A percentile compares a stretch with the other conserved stretches of the same genome.
These are phyloP conservation scores for Monosporascus sp. DNA, from an alignment of 2,329 filamentous ascomycete genomes.

Conservation along the genomic window DNA sequence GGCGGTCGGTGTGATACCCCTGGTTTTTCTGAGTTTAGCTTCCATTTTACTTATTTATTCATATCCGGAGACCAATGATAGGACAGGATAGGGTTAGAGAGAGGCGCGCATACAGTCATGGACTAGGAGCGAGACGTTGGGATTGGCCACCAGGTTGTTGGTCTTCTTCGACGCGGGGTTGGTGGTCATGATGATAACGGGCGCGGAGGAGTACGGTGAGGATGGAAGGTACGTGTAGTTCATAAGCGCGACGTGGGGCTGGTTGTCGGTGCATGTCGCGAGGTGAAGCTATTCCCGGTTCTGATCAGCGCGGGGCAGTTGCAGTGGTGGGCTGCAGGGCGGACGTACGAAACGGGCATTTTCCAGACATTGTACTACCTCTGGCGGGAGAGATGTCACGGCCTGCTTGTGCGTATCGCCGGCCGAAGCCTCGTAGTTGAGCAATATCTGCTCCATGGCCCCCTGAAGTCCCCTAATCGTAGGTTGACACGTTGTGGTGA, in stretches of 20 bases:
- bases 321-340: no score
- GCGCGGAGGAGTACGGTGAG: slow-evolving; percentile 61
- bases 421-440: slow-evolving; percentile 71
- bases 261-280: slow-evolving; percentile 78
- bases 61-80: no score
- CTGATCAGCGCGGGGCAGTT: slow-evolving; percentile 1
- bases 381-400: slow-evolving; percentile 67
- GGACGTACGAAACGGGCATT: slow-evolving; percentile 84
- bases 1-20: slow-evolving; percentile 90
- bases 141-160: slow-evolving; percentile 76
- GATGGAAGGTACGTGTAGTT: slow-evolving; percentile 95
- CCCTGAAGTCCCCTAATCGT: not conserved
- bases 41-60: not conserved
- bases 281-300: slow-evolving; percentile 70
- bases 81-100: not conserved
- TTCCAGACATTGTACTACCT: slow-evolving; percentile 86
- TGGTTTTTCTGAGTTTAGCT: slow-evolving; percentile 18
- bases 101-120: slow-evolving; percentile 65
- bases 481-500: no score
- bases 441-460: slow-evolving; percentile 59
- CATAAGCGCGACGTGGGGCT: slow-evolving; percentile 94
- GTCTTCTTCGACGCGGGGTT: slow-evolving; percentile 75
- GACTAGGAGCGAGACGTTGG: slow-evolving; percentile 86
- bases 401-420: slow-evolving; percentile 67
- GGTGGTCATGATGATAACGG: slow-evolving; percentile 94